Base-by-base conservation (phyloP, 2,329 filamentous ascomycete species). In the Diaporthe helianthi region DNA sequence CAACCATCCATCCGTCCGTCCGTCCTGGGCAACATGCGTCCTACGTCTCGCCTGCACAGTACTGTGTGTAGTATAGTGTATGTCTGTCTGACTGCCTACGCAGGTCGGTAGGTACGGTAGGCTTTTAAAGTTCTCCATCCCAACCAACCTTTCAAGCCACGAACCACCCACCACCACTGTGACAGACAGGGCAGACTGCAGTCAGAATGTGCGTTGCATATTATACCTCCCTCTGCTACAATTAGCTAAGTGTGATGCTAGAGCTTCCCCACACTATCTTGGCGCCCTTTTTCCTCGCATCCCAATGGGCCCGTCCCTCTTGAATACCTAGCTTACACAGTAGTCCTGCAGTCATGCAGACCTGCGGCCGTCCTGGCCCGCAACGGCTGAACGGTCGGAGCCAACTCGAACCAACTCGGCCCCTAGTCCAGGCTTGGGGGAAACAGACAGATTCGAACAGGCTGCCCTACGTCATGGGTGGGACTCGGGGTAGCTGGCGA, bases 381-480 rank as follows among this genome's bases (percentile, higher is more conserved):
- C 58, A 63, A 63, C 44, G 58, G 58, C 58, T 49, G 44, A 49
- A 63, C 29, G 41, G 58, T 63, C 58, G 41, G 26, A 12, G 41
- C 29, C 31, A 36, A 36, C 29, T 38, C 3, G 26, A 12, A 9
- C 38, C 24, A 24, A 22, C 49, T 17, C 13, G 33, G n/a, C n/a
- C 38, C 29, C 52, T 24, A 54, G 51, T 26, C 49, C 49, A 54
- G 58, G 41, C 49, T 12, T 44, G 41, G 29, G 29, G 38, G 5
- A 38, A n/a, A n/a, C n/a, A n/a, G n/a, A 41, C 22, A 51, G 47
- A 24, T 19, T 29, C 12, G 4, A 38, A 17, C 41, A 10, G 17
- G 52, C 33, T 58, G 19, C 33, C n/a, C 9, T 67, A 67, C 65
- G 65, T 67, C 65, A 67, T 61, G 41, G 38, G 26, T 49, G 41